These are phyloP conservation scores for Yamadazyma siamensis DNA, from an alignment of 1,139 yeast species.

Conservation along the genomic window DNA sequence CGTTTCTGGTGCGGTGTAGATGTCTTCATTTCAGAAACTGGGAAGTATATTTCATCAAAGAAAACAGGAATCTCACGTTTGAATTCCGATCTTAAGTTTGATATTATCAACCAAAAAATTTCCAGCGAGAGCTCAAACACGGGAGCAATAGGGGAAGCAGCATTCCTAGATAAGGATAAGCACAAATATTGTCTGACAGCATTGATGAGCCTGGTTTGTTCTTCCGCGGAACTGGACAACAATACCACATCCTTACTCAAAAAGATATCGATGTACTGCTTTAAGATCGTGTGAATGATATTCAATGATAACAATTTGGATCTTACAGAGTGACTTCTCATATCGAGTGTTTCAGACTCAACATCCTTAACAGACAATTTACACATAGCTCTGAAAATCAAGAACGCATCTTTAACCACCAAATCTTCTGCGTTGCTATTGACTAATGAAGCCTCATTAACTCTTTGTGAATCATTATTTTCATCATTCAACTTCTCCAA, in stretches of 20 bases:
- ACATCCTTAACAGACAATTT: constrained; percentile 78
- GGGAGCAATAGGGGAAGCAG: constrained; percentile 88
- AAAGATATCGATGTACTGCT: constrained; percentile 82
- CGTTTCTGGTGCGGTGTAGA: constrained; percentile 92
- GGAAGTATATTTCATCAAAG: constrained; percentile 89
- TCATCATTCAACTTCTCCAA: constrained; percentile 57
- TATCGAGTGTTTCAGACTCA: constrained; percentile 72
- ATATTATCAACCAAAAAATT: constrained; percentile 84
- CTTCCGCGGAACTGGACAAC: constrained; percentile 53
- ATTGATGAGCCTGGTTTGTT: constrained; percentile 61
- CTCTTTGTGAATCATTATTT: constrained; percentile 45
- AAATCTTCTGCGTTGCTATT: constrained; percentile 57
- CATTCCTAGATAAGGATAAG: constrained; percentile 81
- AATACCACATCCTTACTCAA: constrained; percentile 62
- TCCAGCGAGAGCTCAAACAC: constrained; percentile 91
- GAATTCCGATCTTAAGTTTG: constrained; percentile 81
- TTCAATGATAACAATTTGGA: constrained; percentile 87
- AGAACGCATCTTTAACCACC: constrained; percentile 84
- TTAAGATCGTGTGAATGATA: constrained; percentile 79
- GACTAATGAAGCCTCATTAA: constrained; percentile 46
- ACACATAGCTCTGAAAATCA: constrained; percentile 92
- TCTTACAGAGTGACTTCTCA: constrained; percentile 88
- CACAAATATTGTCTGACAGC: constrained; percentile 85
- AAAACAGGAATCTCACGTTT: constrained; percentile 93
- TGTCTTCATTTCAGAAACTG: constrained; percentile 87